Evolutionary conservation across 2,329 filamentous ascomycete species (phyloP), one percentile per base, ranked within the genome.

Genomic region (Aspergillus uvarum): DNA sequence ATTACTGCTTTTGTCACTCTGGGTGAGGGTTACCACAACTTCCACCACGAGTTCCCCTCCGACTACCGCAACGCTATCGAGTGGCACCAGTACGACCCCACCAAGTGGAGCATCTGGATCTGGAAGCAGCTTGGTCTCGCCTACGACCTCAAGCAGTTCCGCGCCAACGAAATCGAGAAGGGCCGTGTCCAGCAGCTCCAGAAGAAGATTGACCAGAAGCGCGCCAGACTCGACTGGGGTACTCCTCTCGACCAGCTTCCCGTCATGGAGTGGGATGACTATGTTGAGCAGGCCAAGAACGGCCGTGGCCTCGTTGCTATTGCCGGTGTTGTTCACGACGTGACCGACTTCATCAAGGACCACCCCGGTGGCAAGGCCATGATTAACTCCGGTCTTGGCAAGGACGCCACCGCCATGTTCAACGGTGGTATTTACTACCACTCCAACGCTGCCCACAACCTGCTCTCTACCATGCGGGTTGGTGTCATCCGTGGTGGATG

Each of bases 1-100:
- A 86, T 96, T 78, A 96, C 91, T 47, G 91, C 91, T 49, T 80
- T 96, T 19, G 88, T 92, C 68, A 96, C 91, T 48, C 88, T 96
- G 22, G 91, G 91, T 52, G 91, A 93, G 79, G 91, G 91, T 31
- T 96, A 96, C 81, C 91, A 96, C 85, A 96, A 96, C 84, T 96
- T 96, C 85, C 91, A 96, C 80, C 91, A 96, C 83, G 91, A 96
- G 77, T 96, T 96, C 80, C 92, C 92, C 57, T 94, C 90, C 11
- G 91, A 96, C 77, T 96, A 95, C 86, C 90, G 91, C 75, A 96
- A 96, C 75, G 91, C 91, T 63, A 94, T 95, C 68, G 83, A 92
- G 78, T 96, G 91, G 91, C 89, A 87, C 80, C 91, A 96, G 80
- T 96, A 96, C 72, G 91, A 96, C 76, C 91, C 91, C 51, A 96